Conservation (phyloP, 768 basidiomycete genomes). For the Hygrophorus russula region DNA sequence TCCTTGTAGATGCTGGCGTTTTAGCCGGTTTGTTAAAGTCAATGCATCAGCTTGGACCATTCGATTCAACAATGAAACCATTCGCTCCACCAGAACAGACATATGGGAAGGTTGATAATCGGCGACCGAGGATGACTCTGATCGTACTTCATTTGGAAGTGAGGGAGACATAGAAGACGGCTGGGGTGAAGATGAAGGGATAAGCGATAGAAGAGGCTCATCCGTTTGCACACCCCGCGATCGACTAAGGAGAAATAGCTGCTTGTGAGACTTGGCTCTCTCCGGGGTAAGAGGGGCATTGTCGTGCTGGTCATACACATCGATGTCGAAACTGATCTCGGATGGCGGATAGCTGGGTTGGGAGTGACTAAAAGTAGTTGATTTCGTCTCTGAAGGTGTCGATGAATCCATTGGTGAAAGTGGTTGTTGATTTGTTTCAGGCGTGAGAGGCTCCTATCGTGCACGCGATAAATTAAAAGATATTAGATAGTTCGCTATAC, state of each 20-base stretch:
- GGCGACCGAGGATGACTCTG: slow-evolving; percentile 65
- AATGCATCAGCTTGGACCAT: slow-evolving; percentile 74
- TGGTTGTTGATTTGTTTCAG: slow-evolving; percentile 34
- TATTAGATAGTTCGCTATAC: neutral
- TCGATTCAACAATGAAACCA: slow-evolving; percentile 39
- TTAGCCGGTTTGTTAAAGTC: slow-evolving; percentile 81
- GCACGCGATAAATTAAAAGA: neutral
- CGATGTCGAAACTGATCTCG: slow-evolving; percentile 32
- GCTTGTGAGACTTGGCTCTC: slow-evolving; percentile 26
- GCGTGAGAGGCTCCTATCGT: slow-evolving; percentile 29
- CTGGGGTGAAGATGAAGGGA: slow-evolving; percentile 23
- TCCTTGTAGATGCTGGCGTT: slow-evolving; percentile 78
- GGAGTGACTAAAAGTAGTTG: slow-evolving; percentile 15
- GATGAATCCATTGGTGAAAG: slow-evolving; percentile 28
- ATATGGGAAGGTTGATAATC: slow-evolving; percentile 44
- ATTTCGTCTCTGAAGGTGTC: slow-evolving; percentile 21
- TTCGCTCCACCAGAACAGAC: slow-evolving; percentile 49
- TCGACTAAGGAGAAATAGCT: slow-evolving; percentile 44
- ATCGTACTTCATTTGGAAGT: slow-evolving; percentile 48
- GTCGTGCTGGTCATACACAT: slow-evolving; percentile 25
- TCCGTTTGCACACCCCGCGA: slow-evolving; percentile 69
- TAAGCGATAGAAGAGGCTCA: slow-evolving; percentile 18
- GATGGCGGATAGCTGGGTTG: slow-evolving; percentile 21
- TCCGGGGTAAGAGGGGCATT: slow-evolving; percentile 20
- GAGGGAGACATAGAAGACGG: slow-evolving; percentile 27